Conservation (phyloP, 306 rosid species). For the Benincasa hispida region DNA sequence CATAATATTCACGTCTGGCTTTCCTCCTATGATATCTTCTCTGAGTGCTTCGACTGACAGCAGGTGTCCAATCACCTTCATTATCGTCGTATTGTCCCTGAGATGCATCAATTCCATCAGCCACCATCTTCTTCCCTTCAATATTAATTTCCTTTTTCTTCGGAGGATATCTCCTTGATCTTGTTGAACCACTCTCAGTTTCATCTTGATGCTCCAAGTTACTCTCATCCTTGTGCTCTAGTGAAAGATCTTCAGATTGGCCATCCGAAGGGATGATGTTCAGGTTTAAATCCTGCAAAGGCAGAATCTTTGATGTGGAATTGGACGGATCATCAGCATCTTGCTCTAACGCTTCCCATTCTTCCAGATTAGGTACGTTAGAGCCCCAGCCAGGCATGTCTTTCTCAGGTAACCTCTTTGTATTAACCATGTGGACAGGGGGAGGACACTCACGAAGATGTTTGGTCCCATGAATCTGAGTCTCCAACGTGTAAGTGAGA, state of each 20-base stretch:
- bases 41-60: constrained; percentile 81
- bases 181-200: constrained; percentile 13
- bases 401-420: constrained; percentile 73
- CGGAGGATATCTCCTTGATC: constrained; percentile 32
- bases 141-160: constrained; percentile 54
- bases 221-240: constrained; percentile 20
- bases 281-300: constrained; percentile 62
- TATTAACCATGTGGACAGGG: constrained; percentile 54
- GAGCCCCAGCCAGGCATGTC: constrained; percentile 93
- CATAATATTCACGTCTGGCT: constrained; percentile 49
- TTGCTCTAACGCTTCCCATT: constrained; percentile 80
- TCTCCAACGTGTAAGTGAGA: constrained; percentile 61
- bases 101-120: constrained; percentile 73
- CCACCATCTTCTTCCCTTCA: constrained; percentile 70
- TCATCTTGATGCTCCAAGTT: constrained; percentile 29
- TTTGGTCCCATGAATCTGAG: constrained; percentile 61
- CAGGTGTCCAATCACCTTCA: constrained; percentile 77
- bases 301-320: constrained; percentile 55
- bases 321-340: constrained; percentile 26
- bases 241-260: constrained; percentile 23
- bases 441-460: constrained; percentile 72
- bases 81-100: constrained; percentile 48
- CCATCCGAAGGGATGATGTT: constrained; percentile 39
- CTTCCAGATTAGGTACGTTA: constrained; percentile 76
- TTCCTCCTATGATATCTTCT: constrained; percentile 73